phyloP scores from a whole-genome alignment of 768 basidiomycete species.

The Auricularia auricula-judae region DNA sequence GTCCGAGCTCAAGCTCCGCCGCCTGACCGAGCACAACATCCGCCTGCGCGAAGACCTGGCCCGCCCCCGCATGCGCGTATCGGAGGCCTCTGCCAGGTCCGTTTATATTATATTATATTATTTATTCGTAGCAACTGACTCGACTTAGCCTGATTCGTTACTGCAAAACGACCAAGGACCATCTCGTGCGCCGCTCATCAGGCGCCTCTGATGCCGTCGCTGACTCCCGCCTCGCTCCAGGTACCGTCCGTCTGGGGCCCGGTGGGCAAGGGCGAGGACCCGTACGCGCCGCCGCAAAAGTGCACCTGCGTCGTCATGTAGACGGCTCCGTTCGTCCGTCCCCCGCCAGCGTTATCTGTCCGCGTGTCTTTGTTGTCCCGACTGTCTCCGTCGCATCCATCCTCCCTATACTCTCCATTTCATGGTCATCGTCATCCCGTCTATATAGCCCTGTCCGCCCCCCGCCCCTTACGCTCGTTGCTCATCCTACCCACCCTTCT shows the following conservation, averaged over 20 bases:
- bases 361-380: too few relatives aligned
- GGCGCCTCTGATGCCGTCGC: constrained; percentile 8
- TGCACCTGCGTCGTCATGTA: constrained; percentile 61
- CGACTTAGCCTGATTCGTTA: constrained; percentile 72
- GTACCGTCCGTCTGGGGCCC: constrained; percentile 97
- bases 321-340: not conserved
- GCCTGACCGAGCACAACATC: constrained; percentile 89
- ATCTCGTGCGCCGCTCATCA: constrained; percentile 45
- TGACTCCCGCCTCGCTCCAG: constrained; percentile 27
- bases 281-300: constrained; percentile 66
- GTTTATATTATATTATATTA: too few relatives aligned
- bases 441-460: too few relatives aligned
- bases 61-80: constrained; percentile 80
- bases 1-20: constrained; percentile 92
- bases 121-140: constrained; percentile 1
- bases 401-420: too few relatives aligned
- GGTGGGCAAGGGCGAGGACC: constrained; percentile 84
- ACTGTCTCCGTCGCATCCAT: too few relatives aligned
- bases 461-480: too few relatives aligned
- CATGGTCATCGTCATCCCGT: too few relatives aligned
- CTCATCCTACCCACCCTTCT: too few relatives aligned
- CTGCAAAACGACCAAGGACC: constrained; percentile 88
- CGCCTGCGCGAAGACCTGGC: constrained; percentile 82
- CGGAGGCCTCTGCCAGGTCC: constrained; percentile 81
- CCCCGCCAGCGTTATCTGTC: too few relatives aligned